phyloP scores from a whole-genome alignment of 305 asterid genomes.

The Fraxinus sp. region DNA sequence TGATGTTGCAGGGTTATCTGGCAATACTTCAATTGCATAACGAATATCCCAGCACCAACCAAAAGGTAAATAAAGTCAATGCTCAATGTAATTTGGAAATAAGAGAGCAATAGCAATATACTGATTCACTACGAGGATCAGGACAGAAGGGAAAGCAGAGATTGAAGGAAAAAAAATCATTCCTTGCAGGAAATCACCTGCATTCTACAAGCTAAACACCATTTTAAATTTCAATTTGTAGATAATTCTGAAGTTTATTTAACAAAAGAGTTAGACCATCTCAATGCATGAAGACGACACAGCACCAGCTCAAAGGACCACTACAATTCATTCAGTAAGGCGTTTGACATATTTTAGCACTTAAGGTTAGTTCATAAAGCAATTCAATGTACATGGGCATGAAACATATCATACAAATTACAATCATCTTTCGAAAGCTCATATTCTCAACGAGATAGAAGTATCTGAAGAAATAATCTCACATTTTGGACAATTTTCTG shows the following conservation, averaged over 20 bases:
- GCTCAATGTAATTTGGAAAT: not conserved
- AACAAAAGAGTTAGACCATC: not conserved
- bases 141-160: not conserved
- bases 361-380: not conserved
- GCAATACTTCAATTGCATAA: not conserved
- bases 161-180: not conserved
- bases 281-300: not conserved
- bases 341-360: constrained; percentile 3
- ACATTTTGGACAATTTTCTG: constrained; percentile 95
- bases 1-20: not conserved
- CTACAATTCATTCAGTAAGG: constrained; percentile 3
- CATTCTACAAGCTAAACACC: not conserved
- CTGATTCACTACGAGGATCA: not conserved
- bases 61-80: not conserved
- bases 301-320: constrained; percentile 1
- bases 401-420: not conserved
- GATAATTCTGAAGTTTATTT: not conserved
- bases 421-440: constrained; percentile 7
- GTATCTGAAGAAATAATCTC: constrained; percentile 35
- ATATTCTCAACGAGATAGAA: not conserved
- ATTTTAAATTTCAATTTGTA: not conserved
- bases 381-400: not conserved
- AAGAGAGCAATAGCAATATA: not conserved
- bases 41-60: not conserved
- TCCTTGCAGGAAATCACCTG: not conserved